Evolutionary conservation across 495 filamentous ascomycete genomes (phyloP), one percentile per base, ranked within the genome.

Genomic region (Penicillium desertorum): DNA sequence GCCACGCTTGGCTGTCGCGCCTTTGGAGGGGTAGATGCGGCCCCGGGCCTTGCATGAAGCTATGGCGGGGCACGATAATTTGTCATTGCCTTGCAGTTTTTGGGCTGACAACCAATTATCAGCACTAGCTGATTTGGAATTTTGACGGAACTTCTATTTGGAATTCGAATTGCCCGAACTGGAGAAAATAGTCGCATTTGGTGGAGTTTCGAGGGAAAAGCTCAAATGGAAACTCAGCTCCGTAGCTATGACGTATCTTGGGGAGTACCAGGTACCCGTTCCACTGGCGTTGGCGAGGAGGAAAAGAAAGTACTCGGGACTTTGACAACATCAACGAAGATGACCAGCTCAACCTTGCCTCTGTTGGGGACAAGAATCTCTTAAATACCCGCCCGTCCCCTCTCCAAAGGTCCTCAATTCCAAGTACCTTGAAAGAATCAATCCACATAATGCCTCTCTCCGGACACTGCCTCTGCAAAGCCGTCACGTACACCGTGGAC

Each of bases 391-490:
- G 16, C 16, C 29, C 9, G 23, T 47, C 36, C 53, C 44, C 23
- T 14, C 55, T 55, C 57, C 62, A 58, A 69, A 57, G 71, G 69
- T 71, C 71, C 69, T 62, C 62, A 61, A 48, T 44, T 27, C 5
- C 58, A 62, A 72, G 71, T 57, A 74, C 71, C 71, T 72, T 72
- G 71, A 48, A 61, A 62, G 67, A 62, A 56, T 62, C 60, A 62
- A 32, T 29, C 45, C 20, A 9, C 36, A 17, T 6, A 9, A 88
- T 88, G 85, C 72, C 76, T 81, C 72, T 88, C 60, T 75, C 82
- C 45, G 85, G 85, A 62, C 85, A 88, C 79, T 88, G 85, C 69
- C 84, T 88, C 53, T 88, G 85, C 78, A 83, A 83, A 62, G 79
- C 81, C 59, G 84, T 87, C 73, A 88, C 80, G 55, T 88, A 86